A percentile compares a stretch with the other conserved stretches of the same genome.
Conservation (phyloP, 140 eudicot species). For the Senecio squalidus region DNA sequence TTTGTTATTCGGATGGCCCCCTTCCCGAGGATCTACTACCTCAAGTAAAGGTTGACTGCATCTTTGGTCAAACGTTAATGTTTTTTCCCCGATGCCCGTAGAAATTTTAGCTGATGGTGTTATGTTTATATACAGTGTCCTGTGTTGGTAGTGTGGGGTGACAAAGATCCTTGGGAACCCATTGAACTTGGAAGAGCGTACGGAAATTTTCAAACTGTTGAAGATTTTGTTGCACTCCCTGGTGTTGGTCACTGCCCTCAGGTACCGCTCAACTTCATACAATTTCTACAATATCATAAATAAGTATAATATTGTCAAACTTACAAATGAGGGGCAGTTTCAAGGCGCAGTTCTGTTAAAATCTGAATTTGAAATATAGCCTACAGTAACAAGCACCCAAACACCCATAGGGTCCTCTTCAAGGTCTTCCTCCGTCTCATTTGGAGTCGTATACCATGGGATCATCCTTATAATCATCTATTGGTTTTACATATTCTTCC, state of each 20-base stretch:
- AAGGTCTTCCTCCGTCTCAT: no score
- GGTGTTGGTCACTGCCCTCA: constrained; percentile 98
- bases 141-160: constrained; percentile 95
- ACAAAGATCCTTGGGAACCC: constrained; percentile 99
- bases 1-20: constrained; percentile 96
- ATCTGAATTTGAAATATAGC: no score
- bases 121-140: constrained; percentile 58
- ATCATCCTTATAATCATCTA: no score
- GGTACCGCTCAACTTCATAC: constrained; percentile 28
- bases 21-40: constrained; percentile 96
- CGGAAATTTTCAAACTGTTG: constrained; percentile 57
- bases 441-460: no score
- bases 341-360: no score
- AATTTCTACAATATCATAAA: no score
- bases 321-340: not conserved
- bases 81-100: no score
- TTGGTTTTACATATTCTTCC: no score
- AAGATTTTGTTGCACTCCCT: constrained; percentile 78
- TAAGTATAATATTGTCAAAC: not conserved
- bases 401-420: no score
- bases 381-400: no score
- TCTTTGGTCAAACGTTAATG: no score
- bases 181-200: constrained; percentile 89
- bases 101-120: not conserved
- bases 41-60: constrained; percentile 71